Conservation (phyloP, 495 filamentous ascomycete species). For the Trichoderma asperelloides region DNA sequence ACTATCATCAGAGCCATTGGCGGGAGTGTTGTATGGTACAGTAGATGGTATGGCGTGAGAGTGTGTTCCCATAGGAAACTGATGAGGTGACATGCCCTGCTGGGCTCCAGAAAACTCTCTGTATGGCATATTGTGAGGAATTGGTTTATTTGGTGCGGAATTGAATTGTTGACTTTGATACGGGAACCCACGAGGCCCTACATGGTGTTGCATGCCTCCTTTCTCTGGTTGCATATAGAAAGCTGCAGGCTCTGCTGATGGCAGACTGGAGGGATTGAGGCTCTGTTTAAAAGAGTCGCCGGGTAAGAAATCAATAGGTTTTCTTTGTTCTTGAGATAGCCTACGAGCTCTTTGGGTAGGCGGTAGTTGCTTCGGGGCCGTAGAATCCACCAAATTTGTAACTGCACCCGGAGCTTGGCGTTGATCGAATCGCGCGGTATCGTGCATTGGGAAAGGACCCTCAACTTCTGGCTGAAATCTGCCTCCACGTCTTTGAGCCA, state of each 20-base stretch:
- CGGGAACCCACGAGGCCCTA: background rate
- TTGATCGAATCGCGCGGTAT: background rate
- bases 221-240: constrained; percentile 4
- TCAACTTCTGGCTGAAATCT: background rate
- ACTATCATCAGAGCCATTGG: background rate
- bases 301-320: background rate
- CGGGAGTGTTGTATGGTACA: background rate
- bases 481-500: background rate
- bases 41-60: background rate
- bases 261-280: background rate
- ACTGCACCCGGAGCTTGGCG: background rate
- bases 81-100: background rate
- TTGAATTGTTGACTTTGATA: background rate
- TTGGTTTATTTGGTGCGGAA: background rate
- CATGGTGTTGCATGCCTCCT: background rate
- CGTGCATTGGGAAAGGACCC: background rate
- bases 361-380: background rate
- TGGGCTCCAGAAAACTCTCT: background rate
- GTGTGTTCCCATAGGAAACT: background rate
- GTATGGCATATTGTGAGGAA: background rate
- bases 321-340: background rate
- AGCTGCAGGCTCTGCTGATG: background rate
- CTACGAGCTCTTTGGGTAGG: background rate
- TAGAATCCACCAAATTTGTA: background rate
- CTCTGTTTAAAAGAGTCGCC: background rate